A percentile compares a stretch with the other conserved stretches of the same genome.
phyloP scores from a whole-genome alignment of 495 filamentous ascomycete genomes.

The Aspergillus sparsus region DNA sequence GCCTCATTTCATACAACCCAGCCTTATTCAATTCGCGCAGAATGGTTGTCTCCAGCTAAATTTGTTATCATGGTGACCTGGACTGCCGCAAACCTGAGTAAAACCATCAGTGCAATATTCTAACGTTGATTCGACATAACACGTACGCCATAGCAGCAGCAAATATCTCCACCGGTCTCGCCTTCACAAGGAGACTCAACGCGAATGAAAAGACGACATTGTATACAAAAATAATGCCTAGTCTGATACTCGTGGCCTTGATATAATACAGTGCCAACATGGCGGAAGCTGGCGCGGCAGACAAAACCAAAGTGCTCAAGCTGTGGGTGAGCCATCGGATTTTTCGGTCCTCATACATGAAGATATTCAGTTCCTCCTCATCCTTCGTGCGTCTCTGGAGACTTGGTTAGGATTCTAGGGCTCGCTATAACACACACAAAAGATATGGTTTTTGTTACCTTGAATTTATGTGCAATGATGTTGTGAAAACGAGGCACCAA shows the following conservation, averaged over 20 bases:
- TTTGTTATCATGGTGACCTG: slow-evolving; percentile 6
- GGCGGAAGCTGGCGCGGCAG: background rate
- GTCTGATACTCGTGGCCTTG: background rate
- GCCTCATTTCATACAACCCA: no score
- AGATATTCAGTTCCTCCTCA: background rate
- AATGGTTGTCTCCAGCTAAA: background rate
- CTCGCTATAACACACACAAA: no score
- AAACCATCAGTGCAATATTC: background rate
- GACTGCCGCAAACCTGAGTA: slow-evolving; percentile 1
- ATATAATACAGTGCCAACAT: slow-evolving; percentile 3
- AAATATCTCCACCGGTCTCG: slow-evolving; percentile 6
- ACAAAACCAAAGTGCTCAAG: background rate
- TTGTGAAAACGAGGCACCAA: no score
- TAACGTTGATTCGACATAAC: background rate
- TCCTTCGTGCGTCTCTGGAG: no score
- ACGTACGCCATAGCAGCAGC: slow-evolving; percentile 1
- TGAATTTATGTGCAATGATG: no score
- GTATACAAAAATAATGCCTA: background rate
- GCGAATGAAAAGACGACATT: slow-evolving; percentile 3
- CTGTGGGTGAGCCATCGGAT: background rate
- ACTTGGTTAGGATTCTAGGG: no score
- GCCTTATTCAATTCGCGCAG: no score
- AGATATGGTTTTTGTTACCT: no score
- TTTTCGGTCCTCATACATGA: background rate
- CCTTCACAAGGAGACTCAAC: slow-evolving; percentile 4